phyloP scores from a whole-genome alignment of 345 rosid genomes.

The Arabidopsis suecica region DNA sequence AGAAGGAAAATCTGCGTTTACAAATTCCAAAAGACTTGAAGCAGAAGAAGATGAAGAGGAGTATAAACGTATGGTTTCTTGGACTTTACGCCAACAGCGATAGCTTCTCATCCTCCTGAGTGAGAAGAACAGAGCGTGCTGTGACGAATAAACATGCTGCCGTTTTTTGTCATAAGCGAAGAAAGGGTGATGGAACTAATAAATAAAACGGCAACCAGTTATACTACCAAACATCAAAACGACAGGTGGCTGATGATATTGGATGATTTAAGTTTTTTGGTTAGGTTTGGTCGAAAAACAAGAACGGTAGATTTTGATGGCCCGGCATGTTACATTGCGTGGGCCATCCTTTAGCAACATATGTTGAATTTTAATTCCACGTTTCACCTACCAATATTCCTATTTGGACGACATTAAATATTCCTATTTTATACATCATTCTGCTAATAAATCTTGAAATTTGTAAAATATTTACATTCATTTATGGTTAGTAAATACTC shows the following conservation, averaged over 20 bases:
- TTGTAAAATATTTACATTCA: background rate
- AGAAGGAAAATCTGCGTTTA: constrained; percentile 39
- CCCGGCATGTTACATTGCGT: constrained; percentile 7
- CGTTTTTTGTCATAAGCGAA: constrained; percentile 10
- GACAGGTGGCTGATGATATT: background rate
- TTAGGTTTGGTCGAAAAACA: constrained; percentile 27
- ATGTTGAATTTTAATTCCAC: constrained; percentile 22
- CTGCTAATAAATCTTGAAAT: too few species aligned
- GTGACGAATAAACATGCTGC: constrained; percentile 28
- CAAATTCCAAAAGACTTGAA: constrained; percentile 29
- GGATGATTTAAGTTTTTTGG: constrained; percentile 1
- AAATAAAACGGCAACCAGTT: constrained; percentile 27
- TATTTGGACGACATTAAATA: background rate
- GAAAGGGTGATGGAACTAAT: constrained; percentile 15
- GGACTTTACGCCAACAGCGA: constrained; percentile 33
- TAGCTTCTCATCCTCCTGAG: constrained; percentile 31
- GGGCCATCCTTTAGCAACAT: constrained; percentile 1
- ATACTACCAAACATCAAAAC: background rate
- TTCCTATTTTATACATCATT: background rate
- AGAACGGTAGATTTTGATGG: constrained; percentile 21
- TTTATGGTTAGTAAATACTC: background rate
- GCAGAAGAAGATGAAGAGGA: constrained; percentile 20
- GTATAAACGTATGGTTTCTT: constrained; percentile 30
- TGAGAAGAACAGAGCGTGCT: constrained; percentile 8
- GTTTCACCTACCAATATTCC: constrained; percentile 27